Evolutionary conservation across 2,329 filamentous ascomycete genomes (phyloP).

Genomic region (Calonectria pauciramosa): DNA sequence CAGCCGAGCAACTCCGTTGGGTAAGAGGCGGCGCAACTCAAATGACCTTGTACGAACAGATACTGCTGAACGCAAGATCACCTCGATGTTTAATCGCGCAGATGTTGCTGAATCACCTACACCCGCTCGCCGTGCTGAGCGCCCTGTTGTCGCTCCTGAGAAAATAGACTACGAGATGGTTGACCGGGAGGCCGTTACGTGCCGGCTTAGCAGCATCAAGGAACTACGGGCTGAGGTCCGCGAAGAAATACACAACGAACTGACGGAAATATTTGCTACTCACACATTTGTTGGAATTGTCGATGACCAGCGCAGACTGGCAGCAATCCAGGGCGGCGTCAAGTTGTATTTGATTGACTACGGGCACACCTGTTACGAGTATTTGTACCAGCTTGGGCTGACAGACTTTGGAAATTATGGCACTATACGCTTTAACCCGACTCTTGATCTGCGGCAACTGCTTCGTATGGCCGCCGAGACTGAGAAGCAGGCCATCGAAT

Average conservation of each 20-base stretch:
- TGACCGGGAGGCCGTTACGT: conserved; percentile 77
- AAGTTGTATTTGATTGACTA: conserved; percentile 96
- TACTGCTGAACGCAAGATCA: conserved; percentile 91
- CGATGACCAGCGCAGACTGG: conserved; percentile 87
- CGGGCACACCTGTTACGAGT: conserved; percentile 86
- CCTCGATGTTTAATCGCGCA: conserved; percentile 85
- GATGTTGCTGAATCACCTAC: conserved; percentile 47
- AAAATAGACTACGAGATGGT: conserved; percentile 78
- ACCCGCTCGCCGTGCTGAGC: conserved; percentile 44
- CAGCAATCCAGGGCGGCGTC: conserved; percentile 93
- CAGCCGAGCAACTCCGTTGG: conserved; percentile 52
- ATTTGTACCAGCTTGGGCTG: conserved; percentile 95
- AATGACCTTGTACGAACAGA: conserved; percentile 95
- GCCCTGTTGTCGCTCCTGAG: conserved; percentile 57
- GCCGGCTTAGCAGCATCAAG: conserved; percentile 87
- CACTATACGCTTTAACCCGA: conserved; percentile 81
- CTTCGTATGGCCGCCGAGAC: conserved; percentile 80
- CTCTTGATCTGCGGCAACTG: conserved; percentile 78
- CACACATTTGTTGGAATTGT: conserved; percentile 96
- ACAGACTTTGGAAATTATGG: conserved; percentile 98
- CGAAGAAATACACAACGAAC: conserved; percentile 83
- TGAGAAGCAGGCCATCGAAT: conserved; percentile 67
- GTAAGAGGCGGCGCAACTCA: conserved; percentile 58
- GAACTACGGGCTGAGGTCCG: conserved; percentile 86
- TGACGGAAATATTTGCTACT: conserved; percentile 88